These are phyloP conservation scores for Xeromyces bisporus DNA, from an alignment of 495 filamentous ascomycete species.

Conservation along the genomic window DNA sequence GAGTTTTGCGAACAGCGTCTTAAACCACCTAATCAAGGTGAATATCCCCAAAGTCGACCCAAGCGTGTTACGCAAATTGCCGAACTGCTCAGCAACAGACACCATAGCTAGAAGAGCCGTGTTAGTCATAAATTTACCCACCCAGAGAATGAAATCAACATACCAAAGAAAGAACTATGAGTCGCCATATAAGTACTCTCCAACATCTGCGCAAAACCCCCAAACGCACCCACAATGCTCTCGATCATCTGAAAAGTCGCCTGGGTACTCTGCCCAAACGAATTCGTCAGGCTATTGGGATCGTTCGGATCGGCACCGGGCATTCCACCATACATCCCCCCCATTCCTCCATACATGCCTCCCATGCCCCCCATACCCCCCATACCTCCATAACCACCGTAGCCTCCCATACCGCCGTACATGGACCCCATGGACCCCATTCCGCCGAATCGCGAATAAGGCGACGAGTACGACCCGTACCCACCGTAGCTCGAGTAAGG, in stretches of 20 bases:
- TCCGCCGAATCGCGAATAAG: conserved; percentile 50
- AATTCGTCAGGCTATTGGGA: conserved; percentile 77
- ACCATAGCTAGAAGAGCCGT: conserved; percentile 69
- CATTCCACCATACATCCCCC: conserved; percentile 28
- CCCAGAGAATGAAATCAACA: conserved; percentile 12
- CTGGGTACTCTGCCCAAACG: conserved; percentile 79
- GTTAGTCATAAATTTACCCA: neutral
- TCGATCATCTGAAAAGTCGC: conserved; percentile 99
- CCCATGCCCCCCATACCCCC: conserved; percentile 23
- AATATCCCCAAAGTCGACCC: conserved; percentile 92
- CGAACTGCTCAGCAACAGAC: conserved; percentile 92
- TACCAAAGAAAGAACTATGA: conserved; percentile 96
- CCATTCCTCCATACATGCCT: conserved; percentile 36
- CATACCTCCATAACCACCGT: conserved; percentile 46
- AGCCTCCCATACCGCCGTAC: conserved; percentile 33
- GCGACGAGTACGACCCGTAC: conserved; percentile 38
- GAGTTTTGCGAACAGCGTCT: conserved; percentile 75
- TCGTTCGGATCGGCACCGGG: conserved; percentile 60
- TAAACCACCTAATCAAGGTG: conserved; percentile 85
- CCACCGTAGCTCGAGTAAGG: conserved; percentile 34
- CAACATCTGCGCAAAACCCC: conserved; percentile 97
- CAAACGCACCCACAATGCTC: conserved; percentile 90
- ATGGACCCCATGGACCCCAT: conserved; percentile 39
- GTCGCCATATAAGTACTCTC: conserved; percentile 99
- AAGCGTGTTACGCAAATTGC: conserved; percentile 81